Evolutionary conservation across 306 rosid genomes (phyloP).

Genomic region (Adenanthera pavonina): DNA sequence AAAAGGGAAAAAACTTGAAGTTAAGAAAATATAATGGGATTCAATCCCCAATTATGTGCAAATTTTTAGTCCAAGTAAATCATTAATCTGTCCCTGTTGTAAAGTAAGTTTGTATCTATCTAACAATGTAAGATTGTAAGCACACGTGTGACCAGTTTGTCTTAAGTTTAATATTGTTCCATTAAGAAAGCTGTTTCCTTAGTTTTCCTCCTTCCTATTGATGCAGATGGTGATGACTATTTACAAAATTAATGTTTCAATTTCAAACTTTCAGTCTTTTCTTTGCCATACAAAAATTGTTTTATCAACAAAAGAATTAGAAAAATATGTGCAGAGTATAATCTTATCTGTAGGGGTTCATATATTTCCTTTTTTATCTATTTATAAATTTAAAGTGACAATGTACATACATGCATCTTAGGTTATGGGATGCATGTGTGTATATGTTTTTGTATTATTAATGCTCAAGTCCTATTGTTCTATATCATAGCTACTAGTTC

Average conservation of each 20-base stretch:
- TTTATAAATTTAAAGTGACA: too few relatives aligned
- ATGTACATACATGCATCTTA: neutral
- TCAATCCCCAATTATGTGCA: neutral
- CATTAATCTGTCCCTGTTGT: neutral
- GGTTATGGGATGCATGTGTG: neutral
- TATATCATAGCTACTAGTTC: too few relatives aligned
- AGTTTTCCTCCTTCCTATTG: constrained; percentile 8
- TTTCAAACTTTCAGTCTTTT: neutral
- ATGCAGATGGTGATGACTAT: neutral
- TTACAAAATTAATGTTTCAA: neutral
- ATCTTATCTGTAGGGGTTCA: neutral
- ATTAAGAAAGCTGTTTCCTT: too few relatives aligned
- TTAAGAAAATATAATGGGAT: neutral
- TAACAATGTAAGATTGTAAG: too few relatives aligned
- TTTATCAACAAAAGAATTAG: neutral
- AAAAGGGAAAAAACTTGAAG: neutral
- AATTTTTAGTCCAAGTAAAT: constrained; percentile 4
- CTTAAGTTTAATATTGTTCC: too few relatives aligned
- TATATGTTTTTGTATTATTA: neutral
- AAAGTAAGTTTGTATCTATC: too few relatives aligned
- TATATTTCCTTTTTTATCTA: too few relatives aligned
- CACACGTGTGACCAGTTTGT: neutral
- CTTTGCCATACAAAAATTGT: constrained; percentile 1
- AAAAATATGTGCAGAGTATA: neutral
- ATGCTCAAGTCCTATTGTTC: neutral